These are phyloP conservation scores for Ajuga reptans DNA, from an alignment of 305 asterid genomes.

Conservation along the genomic window DNA sequence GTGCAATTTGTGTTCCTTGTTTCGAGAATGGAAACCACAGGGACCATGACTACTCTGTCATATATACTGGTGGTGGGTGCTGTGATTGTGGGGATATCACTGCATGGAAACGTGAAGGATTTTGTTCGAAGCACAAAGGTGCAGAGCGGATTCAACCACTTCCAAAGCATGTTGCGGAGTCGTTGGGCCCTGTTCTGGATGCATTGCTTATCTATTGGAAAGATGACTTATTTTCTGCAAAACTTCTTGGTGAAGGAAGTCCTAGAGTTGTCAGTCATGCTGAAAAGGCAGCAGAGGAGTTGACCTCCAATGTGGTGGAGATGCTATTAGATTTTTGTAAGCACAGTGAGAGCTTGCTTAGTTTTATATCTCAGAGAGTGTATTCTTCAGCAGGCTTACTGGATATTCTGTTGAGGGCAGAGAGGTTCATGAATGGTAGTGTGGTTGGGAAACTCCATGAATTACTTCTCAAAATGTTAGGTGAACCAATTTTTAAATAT, in stretches of 20 bases:
- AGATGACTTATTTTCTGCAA: slow-evolving; percentile 36
- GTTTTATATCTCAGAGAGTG: slow-evolving; percentile 74
- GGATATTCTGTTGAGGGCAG: slow-evolving; percentile 68
- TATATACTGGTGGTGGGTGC: slow-evolving; percentile 90
- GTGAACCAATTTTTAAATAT: slow-evolving; percentile 81
- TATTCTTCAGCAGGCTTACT: slow-evolving; percentile 59
- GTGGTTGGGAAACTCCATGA: slow-evolving; percentile 71
- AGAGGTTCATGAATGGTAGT: slow-evolving; percentile 40
- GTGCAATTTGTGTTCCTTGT: slow-evolving; percentile 95
- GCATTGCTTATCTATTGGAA: slow-evolving; percentile 58
- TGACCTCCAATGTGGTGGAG: slow-evolving; percentile 63
- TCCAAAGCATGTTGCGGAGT: slow-evolving; percentile 45
- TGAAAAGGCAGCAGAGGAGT: slow-evolving; percentile 48
- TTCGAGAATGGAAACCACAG: slow-evolving; percentile 83
- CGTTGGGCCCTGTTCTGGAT: slow-evolving; percentile 77
- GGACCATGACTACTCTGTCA: slow-evolving; percentile 85
- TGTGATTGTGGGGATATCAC: slow-evolving; percentile 98
- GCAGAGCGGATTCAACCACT: slow-evolving; percentile 83
- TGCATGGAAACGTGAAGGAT: slow-evolving; percentile 96
- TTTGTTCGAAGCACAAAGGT: slow-evolving; percentile 92
- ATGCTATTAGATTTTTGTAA: slow-evolving; percentile 77
- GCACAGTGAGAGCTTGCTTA: slow-evolving; percentile 79
- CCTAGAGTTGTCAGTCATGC: slow-evolving; percentile 31
- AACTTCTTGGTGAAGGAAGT: slow-evolving; percentile 34
- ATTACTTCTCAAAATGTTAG: slow-evolving; percentile 75